Conservation (phyloP, 352 stramenopile genomes). For the Globisporangium solare region DNA sequence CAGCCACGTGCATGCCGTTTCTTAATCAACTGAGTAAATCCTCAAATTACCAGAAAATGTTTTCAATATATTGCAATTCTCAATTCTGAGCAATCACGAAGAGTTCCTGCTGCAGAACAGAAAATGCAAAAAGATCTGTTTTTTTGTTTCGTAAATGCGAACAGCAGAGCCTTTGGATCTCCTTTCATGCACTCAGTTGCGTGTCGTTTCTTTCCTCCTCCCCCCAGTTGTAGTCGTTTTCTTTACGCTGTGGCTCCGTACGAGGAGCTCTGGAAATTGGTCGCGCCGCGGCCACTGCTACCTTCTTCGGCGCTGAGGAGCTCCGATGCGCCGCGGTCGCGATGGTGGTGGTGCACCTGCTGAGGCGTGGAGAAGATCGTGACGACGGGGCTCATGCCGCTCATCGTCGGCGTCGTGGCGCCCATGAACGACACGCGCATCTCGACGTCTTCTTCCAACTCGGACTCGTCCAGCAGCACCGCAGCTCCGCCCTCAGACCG, state of each 20-base stretch:
- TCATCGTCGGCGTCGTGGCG: constrained; percentile 60
- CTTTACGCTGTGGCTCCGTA: constrained; percentile 17
- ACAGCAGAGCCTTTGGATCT: background rate
- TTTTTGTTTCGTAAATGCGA: background rate
- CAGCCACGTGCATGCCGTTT: no score
- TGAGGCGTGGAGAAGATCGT: constrained; percentile 53
- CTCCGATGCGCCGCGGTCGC: constrained; percentile 5
- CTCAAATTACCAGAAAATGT: no score
- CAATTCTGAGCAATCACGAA: no score
- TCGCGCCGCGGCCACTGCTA: background rate
- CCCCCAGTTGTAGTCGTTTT: background rate
- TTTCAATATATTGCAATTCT: no score
- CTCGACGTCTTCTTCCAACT: constrained; percentile 61
- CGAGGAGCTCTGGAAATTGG: constrained; percentile 12
- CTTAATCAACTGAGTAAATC: no score
- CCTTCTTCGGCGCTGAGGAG: constrained; percentile 14
- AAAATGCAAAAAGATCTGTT: background rate
- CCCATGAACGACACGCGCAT: constrained; percentile 53
- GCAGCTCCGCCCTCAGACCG: constrained; percentile 49
- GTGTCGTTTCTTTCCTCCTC: background rate
- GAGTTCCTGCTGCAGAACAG: no score
- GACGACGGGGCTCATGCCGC: constrained; percentile 44
- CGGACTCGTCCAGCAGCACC: constrained; percentile 27
- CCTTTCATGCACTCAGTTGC: background rate
- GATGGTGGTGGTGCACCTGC: constrained; percentile 33